Base-by-base conservation (phyloP, 1,284 basidiomycete species). In the Pseudozyma tsukubaensis region DNA sequence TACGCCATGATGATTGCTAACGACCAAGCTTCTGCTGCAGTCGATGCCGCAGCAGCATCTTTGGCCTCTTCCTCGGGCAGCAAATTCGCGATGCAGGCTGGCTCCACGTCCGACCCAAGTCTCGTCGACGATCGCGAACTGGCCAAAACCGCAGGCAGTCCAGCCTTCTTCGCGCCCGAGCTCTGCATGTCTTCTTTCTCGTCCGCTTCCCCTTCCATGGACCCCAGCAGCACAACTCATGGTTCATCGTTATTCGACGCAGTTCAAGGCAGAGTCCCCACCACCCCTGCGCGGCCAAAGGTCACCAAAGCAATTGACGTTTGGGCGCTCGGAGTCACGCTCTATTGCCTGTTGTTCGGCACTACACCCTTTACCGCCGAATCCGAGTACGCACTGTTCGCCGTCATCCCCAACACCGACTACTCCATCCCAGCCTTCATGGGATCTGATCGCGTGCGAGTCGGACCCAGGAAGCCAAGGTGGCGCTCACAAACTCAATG, bases 311-410 rank as follows among this genome's bases (percentile, higher is more conserved):
- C 94, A 5, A 97, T 99, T 83, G 97, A 99, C 81, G 90, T 99
- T n/a, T 99, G 96, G 96, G 95, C 97, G 0, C 89, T 99, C 9
- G 97, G 97, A n/a, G 92, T 98, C 37, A 99, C 97, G 1, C 87
- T 98, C 13, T 99, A 94, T 86, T 97, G 94, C 81, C 89, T 99
- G 47, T 88, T 98, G 1, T 98, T 97, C 78, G 97, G 94, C 24
- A 87, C 86, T 57, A 88, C 90, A 8, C 93, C 93, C 0, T 94
- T 91, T 86, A 85, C 88, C 45, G 86, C 89, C 64, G 82, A 83
- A 18, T 87, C 89, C 74, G 93, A 95, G 86, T 97, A 90, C 83
- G 89, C 89, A 45, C 87, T 98, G 47, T 97, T 97, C 85, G 88
- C 91, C 68, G 88, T 91, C 59, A 97, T 98, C 50, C 91, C 93